A percentile compares a stretch with the other conserved stretches of the same genome.
These are phyloP conservation scores for Starmerella lactis-condensi DNA, from an alignment of 805 yeast genomes.

Conservation along the genomic window DNA sequence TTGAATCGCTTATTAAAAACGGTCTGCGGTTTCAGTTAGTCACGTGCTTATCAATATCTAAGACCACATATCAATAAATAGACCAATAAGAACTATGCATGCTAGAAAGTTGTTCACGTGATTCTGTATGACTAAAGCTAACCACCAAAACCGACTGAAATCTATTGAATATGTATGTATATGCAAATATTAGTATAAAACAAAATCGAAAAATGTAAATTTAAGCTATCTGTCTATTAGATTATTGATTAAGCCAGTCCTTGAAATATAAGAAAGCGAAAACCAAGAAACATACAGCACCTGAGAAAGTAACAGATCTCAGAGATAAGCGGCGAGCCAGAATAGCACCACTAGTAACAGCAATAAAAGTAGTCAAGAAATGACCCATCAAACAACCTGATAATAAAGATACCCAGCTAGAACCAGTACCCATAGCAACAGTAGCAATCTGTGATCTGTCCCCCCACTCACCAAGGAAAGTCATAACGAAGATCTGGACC, in stretches of 20 bases:
- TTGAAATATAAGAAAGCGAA: slow-evolving; percentile 67
- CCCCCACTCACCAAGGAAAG: slow-evolving; percentile 97
- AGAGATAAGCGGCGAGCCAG: slow-evolving; percentile 77
- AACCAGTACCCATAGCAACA: slow-evolving; percentile 95
- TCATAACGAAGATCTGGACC: slow-evolving; percentile 90
- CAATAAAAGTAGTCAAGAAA: slow-evolving; percentile 66
- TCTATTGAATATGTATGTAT: too few relatives aligned
- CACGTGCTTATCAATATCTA: too few relatives aligned
- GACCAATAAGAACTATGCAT: too few relatives aligned
- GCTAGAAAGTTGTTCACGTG: too few relatives aligned
- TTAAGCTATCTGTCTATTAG: too few relatives aligned
- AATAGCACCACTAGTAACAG: slow-evolving; percentile 84
- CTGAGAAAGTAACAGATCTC: slow-evolving; percentile 82
- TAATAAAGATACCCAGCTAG: slow-evolving; percentile 75
- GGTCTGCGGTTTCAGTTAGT: too few relatives aligned
- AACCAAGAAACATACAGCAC: slow-evolving; percentile 68
- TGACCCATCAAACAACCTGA: slow-evolving; percentile 84
- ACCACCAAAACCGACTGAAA: too few relatives aligned
- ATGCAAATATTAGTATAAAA: too few relatives aligned
- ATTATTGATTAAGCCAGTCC: slow-evolving; percentile 23
- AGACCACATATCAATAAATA: too few relatives aligned
- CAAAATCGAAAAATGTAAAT: too few relatives aligned
- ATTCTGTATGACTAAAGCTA: too few relatives aligned
- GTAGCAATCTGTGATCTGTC: slow-evolving; percentile 97
- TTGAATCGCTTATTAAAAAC: too few relatives aligned